Conservation (phyloP, 2,329 filamentous ascomycete species). For the Aspergillus hortae region DNA sequence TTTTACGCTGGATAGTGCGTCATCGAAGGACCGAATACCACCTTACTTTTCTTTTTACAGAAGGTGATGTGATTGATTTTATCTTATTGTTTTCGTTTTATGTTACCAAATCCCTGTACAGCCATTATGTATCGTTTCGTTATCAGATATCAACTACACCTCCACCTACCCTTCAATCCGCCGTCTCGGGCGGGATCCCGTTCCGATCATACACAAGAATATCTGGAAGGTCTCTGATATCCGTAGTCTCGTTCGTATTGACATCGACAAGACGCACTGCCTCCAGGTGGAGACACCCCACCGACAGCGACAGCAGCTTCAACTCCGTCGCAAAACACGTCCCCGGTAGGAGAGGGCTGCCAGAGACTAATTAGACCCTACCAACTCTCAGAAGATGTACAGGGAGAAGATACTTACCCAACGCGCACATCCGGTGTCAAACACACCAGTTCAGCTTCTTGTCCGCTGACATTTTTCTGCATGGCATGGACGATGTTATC, state of each 20-base stretch:
- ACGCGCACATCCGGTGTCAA: slow-evolving; percentile 57
- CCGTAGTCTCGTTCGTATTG: slow-evolving; percentile 52
- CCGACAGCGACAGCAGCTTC: slow-evolving; percentile 50
- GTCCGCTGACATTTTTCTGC: slow-evolving; percentile 48
- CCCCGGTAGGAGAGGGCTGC: slow-evolving; percentile 51
- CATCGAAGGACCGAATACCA: too few relatives aligned
- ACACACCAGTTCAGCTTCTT: slow-evolving; percentile 53
- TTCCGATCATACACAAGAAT: slow-evolving; percentile 42
- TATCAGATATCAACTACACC: neutral
- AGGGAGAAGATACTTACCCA: slow-evolving; percentile 42
- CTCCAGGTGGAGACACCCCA: slow-evolving; percentile 52
- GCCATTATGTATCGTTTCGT: neutral
- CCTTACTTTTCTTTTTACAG: too few relatives aligned
- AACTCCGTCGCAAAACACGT: slow-evolving; percentile 56
- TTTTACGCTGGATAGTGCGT: neutral
- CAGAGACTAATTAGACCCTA: slow-evolving; percentile 2
- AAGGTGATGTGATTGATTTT: too few relatives aligned
- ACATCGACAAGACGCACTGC: slow-evolving; percentile 54
- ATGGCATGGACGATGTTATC: slow-evolving; percentile 55
- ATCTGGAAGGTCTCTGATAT: slow-evolving; percentile 56
- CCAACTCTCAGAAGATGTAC: neutral
- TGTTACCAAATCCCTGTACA: too few relatives aligned
- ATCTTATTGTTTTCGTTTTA: too few relatives aligned
- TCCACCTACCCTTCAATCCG: neutral
- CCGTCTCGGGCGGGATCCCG: neutral